Conservation (phyloP, 2,329 filamentous ascomycete species). For the Tolypocladium guangdongense region DNA sequence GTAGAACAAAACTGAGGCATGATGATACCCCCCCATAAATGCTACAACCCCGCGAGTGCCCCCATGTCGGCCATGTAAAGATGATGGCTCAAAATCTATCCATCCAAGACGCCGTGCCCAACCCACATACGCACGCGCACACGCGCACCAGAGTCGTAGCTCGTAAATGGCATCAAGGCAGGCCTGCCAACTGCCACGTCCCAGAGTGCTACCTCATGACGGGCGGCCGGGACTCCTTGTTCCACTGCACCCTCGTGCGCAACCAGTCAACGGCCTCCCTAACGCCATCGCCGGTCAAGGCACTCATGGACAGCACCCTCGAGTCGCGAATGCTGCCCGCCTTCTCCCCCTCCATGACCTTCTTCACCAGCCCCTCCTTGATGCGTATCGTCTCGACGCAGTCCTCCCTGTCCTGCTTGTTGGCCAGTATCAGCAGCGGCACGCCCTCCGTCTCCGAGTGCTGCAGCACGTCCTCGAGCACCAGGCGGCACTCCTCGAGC, state of each 20-base stretch:
- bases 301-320: conserved; percentile 80
- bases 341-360: conserved; percentile 91
- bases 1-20: conserved; percentile 3
- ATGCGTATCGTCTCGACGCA: conserved; percentile 95
- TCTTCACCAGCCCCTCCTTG: conserved; percentile 91
- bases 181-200: neutral
- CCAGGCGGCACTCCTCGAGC: conserved; percentile 77
- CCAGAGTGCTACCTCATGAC: conserved; percentile 65
- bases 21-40: conserved; percentile 6
- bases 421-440: conserved; percentile 82
- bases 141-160: conserved; percentile 1
- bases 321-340: conserved; percentile 79
- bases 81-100: conserved; percentile 3
- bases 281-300: conserved; percentile 79
- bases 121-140: neutral
- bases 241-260: conserved; percentile 85
- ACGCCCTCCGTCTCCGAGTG: conserved; percentile 84
- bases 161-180: conserved; percentile 1
- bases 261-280: conserved; percentile 97
- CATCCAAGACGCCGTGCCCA: conserved; percentile 4
- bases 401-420: conserved; percentile 96
- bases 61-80: neutral
- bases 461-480: conserved; percentile 82
- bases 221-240: conserved; percentile 84
- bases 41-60: neutral